A percentile compares a stretch with the other conserved stretches of the same genome.
Conservation (phyloP, 306 rosid genomes). For the Begonia peltatifolia region DNA sequence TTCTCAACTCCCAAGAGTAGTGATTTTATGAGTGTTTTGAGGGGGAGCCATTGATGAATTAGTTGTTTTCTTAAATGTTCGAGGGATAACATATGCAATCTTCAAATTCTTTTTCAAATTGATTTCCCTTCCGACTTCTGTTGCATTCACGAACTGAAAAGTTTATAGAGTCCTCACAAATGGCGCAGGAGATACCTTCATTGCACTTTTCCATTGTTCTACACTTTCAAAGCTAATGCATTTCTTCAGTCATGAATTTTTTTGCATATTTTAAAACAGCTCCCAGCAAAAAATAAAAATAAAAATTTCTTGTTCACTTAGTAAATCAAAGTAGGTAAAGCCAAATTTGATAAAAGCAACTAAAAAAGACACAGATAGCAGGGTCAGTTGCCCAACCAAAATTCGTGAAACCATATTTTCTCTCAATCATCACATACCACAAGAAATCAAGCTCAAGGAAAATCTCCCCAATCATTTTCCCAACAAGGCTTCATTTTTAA, state of each 20-base stretch:
- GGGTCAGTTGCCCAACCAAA: too few species aligned
- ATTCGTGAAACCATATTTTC: too few species aligned
- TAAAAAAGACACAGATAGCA: too few species aligned
- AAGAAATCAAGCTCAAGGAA: too few species aligned
- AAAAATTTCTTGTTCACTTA: too few species aligned
- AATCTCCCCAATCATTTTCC: too few species aligned
- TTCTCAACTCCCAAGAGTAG: neutral
- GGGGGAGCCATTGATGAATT: conserved; percentile 18
- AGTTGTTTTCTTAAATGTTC: conserved; percentile 50
- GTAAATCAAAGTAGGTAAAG: too few species aligned
- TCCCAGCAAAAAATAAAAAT: conserved; percentile 32
- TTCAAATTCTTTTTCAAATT: conserved; percentile 48
- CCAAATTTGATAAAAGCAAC: too few species aligned
- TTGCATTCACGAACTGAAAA: conserved; percentile 5
- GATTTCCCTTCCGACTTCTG: conserved; percentile 55
- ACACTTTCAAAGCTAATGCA: conserved; percentile 55
- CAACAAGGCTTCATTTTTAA: too few species aligned
- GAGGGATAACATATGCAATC: conserved; percentile 63
- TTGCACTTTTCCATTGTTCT: conserved; percentile 47
- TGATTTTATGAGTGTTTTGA: conserved; percentile 5
- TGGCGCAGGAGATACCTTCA: conserved; percentile 32
- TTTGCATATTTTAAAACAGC: conserved; percentile 50
- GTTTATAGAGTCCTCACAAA: too few species aligned
- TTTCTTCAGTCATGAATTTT: conserved; percentile 85
- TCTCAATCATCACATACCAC: too few species aligned